Evolutionary conservation across 164 flowering plant species (phyloP).

Genomic region (Vitis amurensis): DNA sequence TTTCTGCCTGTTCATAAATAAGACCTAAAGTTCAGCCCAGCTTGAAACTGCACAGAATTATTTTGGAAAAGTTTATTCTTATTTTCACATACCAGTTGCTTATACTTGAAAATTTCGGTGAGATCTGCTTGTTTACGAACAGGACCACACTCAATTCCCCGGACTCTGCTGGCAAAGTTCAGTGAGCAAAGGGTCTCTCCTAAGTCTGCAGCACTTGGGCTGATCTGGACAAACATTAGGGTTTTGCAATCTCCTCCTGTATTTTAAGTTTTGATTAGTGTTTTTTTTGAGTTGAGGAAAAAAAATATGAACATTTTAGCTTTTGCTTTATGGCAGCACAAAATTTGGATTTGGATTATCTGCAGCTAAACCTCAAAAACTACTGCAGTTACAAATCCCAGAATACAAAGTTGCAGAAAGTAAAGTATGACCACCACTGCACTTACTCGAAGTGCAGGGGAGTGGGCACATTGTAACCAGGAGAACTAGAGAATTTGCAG

Average conservation of each 20-base stretch:
- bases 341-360: not conserved
- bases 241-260: constrained; percentile 97
- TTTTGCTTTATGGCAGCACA: not conserved
- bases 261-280: constrained; percentile 9
- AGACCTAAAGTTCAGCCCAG: not conserved
- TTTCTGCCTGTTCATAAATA: constrained; percentile 63
- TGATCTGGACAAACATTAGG: constrained; percentile 87
- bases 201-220: constrained; percentile 68
- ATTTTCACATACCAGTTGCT: constrained; percentile 64
- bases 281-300: not conserved
- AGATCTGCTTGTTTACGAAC: constrained; percentile 80
- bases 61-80: not conserved
- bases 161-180: constrained; percentile 82
- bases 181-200: constrained; percentile 89
- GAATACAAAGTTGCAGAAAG: too few species aligned
- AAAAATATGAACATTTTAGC: not conserved
- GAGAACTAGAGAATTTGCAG: too few species aligned
- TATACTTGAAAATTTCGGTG: constrained; percentile 66
- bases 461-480: too few species aligned
- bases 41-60: not conserved
- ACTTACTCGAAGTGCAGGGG: too few species aligned
- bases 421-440: too few species aligned
- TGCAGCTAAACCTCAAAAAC: not conserved
- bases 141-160: constrained; percentile 83
- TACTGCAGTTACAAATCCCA: too few species aligned